These are phyloP conservation scores for Zychaea mexicana DNA, from an alignment of 371 early-diverging fungal species.

Conservation along the genomic window DNA sequence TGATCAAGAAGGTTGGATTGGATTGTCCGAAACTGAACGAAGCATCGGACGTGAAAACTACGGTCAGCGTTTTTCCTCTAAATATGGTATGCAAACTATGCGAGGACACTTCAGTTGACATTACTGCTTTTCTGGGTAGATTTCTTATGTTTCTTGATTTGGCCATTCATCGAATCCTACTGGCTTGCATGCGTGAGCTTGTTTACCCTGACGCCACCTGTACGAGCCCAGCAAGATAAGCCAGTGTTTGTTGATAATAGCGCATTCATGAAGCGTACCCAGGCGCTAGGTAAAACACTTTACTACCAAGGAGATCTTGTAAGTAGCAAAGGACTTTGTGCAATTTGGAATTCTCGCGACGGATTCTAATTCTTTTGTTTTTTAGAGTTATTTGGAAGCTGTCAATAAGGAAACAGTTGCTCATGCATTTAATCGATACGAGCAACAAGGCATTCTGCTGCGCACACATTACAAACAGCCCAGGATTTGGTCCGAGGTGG, in stretches of 20 bases:
- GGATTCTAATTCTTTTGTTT: neutral
- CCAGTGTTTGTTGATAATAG: conserved; percentile 71
- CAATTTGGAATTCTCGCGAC: neutral
- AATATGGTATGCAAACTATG: neutral
- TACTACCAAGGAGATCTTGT: conserved; percentile 21
- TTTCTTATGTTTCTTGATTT: conserved; percentile 82
- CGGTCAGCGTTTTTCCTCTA: conserved; percentile 37
- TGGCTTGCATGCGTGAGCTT: conserved; percentile 75
- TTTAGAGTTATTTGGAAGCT: conserved; percentile 74
- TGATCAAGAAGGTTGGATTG: conserved; percentile 48
- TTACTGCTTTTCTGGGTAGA: conserved; percentile 59
- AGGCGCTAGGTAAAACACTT: conserved; percentile 75
- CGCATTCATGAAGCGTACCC: conserved; percentile 65
- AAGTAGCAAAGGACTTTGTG: neutral
- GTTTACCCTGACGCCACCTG: conserved; percentile 56
- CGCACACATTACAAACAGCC: conserved; percentile 44
- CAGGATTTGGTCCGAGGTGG: conserved; percentile 52
- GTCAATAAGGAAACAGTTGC: conserved; percentile 84
- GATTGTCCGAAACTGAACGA: conserved; percentile 66
- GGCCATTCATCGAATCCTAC: conserved; percentile 92
- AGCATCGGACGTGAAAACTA: conserved; percentile 82
- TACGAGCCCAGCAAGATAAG: conserved; percentile 15
- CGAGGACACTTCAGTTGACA: no score
- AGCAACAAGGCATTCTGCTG: conserved; percentile 68
- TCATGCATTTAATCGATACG: conserved; percentile 72